A percentile compares a stretch with the other conserved stretches of the same genome.
Conservation (phyloP, 805 yeast species). For the Monosporozyma unispora region DNA sequence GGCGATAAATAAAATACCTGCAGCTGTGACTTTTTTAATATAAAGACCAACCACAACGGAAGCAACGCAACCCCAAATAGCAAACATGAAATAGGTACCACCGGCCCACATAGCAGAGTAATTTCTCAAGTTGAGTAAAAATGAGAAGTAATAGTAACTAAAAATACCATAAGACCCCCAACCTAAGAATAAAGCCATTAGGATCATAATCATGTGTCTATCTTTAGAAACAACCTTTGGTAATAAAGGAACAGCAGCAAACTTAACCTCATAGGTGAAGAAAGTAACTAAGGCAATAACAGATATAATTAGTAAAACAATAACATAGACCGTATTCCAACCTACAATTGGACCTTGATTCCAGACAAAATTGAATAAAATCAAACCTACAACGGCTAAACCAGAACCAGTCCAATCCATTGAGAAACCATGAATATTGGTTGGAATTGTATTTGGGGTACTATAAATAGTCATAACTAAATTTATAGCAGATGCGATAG, state of each 20-base stretch:
- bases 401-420: conserved; percentile 49
- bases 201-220: conserved; percentile 37
- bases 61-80: conserved; percentile 48
- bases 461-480: conserved; percentile 14
- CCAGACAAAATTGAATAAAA: conserved; percentile 60
- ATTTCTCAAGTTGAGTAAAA: conserved; percentile 41
- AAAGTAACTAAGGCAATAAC: conserved; percentile 37
- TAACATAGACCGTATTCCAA: conserved; percentile 53
- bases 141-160: conserved; percentile 53
- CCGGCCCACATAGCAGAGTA: conserved; percentile 40
- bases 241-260: conserved; percentile 42
- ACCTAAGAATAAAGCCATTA: conserved; percentile 47
- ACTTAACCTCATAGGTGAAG: conserved; percentile 38
- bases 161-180: conserved; percentile 77
- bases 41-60: conserved; percentile 43
- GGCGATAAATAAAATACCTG: conserved; percentile 42
- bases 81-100: conserved; percentile 38
- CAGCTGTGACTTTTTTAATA: conserved; percentile 40
- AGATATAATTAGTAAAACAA: conserved; percentile 47
- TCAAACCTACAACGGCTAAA: conserved; percentile 50
- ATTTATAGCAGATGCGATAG: conserved; percentile 14
- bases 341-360: conserved; percentile 70
- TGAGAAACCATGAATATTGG: conserved; percentile 15
- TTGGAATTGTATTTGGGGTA: conserved; percentile 25
- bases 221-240: conserved; percentile 42